These are phyloP conservation scores for Geranomyces michiganensis DNA, from an alignment of 192 early-diverging fungal genomes.

Conservation along the genomic window DNA sequence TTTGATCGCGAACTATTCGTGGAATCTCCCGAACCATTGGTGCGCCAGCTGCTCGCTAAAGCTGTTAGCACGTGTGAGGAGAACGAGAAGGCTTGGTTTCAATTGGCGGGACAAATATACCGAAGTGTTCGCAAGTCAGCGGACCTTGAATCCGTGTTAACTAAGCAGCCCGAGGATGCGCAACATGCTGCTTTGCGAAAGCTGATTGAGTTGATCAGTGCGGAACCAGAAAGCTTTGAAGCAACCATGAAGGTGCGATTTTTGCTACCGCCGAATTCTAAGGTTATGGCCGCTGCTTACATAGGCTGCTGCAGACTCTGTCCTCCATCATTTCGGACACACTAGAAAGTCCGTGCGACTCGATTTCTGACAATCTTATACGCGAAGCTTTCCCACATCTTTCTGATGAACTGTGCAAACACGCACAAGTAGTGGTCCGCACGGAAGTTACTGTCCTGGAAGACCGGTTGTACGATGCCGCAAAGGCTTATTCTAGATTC, in stretches of 20 bases:
- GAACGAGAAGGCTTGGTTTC: conserved; percentile 64
- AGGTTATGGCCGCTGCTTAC: too few relatives aligned
- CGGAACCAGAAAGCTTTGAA: too few relatives aligned
- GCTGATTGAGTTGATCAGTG: background rate
- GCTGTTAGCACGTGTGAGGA: conserved; percentile 44
- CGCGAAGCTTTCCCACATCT: background rate
- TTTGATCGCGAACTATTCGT: too few relatives aligned
- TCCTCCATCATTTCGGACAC: too few relatives aligned
- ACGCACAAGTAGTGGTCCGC: background rate
- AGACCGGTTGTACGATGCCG: background rate
- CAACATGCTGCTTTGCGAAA: background rate
- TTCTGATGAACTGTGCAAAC: background rate
- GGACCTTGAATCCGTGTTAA: background rate
- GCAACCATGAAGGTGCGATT: too few relatives aligned
- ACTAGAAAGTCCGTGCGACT: too few relatives aligned
- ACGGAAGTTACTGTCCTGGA: background rate
- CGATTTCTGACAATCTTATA: background rate
- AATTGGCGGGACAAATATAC: conserved; percentile 56
- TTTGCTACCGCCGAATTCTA: too few relatives aligned
- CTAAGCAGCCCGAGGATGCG: too few relatives aligned
- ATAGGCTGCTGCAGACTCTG: too few relatives aligned
- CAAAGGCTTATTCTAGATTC: background rate
- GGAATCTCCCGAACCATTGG: too few relatives aligned
- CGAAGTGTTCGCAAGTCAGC: background rate
- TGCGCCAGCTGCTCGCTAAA: conserved; percentile 40